phyloP scores from a whole-genome alignment of 441 rosid species.

The Bocquillonia castaneifolia region DNA sequence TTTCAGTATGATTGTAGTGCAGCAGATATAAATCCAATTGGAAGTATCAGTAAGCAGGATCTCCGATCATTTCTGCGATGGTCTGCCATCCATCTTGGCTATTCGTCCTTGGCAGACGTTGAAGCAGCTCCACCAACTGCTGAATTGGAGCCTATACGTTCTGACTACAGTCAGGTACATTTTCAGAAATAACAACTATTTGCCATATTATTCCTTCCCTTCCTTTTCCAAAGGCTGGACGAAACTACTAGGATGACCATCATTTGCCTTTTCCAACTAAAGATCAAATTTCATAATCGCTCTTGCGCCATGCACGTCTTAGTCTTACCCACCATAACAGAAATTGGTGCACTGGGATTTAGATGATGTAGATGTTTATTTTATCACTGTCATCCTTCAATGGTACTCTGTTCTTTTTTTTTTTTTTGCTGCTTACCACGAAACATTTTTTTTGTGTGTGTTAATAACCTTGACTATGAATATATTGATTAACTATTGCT shows the following conservation, averaged over 20 bases:
- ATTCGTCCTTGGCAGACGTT: slow-evolving; percentile 76
- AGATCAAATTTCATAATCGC: too few species aligned
- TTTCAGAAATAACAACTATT: neutral
- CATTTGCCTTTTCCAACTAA: neutral
- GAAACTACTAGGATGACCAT: neutral
- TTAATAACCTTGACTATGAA: neutral
- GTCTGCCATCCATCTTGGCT: slow-evolving; percentile 86
- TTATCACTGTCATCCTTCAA: neutral
- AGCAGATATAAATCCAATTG: slow-evolving; percentile 94
- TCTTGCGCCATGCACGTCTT: too few species aligned
- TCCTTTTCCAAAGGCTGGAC: neutral
- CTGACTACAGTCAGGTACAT: slow-evolving; percentile 78
- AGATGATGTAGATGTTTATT: neutral
- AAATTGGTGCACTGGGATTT: neutral
- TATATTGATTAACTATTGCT: too few species aligned
- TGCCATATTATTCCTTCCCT: neutral
- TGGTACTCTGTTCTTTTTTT: too few species aligned
- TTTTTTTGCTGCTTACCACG: neutral
- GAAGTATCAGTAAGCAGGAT: slow-evolving; percentile 91
- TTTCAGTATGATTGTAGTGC: slow-evolving; percentile 93
- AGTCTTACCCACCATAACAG: neutral
- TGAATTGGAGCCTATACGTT: slow-evolving; percentile 89
- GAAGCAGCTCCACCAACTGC: slow-evolving; percentile 99
- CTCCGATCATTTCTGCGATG: slow-evolving; percentile 73
- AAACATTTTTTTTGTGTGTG: neutral